Base-by-base conservation (phyloP, 768 basidiomycete genomes). In the Crucibulum laeve region DNA sequence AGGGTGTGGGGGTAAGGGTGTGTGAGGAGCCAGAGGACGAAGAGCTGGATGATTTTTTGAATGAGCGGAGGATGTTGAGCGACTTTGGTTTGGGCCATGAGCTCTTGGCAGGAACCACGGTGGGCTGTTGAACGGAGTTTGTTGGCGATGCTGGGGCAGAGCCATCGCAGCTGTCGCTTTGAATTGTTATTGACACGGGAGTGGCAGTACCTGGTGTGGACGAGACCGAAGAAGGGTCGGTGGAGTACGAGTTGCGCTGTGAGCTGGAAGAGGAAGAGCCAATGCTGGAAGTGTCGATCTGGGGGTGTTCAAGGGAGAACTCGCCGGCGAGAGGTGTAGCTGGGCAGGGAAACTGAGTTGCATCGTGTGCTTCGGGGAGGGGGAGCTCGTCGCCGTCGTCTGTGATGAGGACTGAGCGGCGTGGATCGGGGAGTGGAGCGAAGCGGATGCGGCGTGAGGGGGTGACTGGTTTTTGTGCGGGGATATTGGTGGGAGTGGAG, bases 361-460 rank as follows among this genome's bases (percentile, higher is more conserved):
- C 38, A 25, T 53, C 59, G 8, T 49, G 45, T 25, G 42, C 39
- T 14, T 52, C 39, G 33, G 58, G 47, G 40, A 71, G 56, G 19
- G 65, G 64, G n/a, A 65, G 48, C 51, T 73, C 69, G 40, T 63
- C 62, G 50, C 66, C 70, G 55, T 71, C 63, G 48, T 70, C 70
- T 19, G 58, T 61, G 46, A 68, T 57, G 50, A 67, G 50, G 47
- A 73, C 67, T 40, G 76, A 71, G 40, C 78, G 71, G 18, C 78
- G 71, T 1, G 87, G 86, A 52, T 87, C 84, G 1, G 91, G 91
- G 14, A 93, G 76, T 1, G 91, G 91, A 0, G 91, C 91, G 49
- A 93, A 93, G 47, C 87, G 79, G 46, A 93, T 91, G 37, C 67
- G 63, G 15, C 57, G 57, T 10, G 17, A 14, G 47, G 19, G 30